A percentile compares a stretch with the other conserved stretches of the same genome.
phyloP scores from a whole-genome alignment of 2,329 filamentous ascomycete genomes.

The Tolypocladium tundrense region DNA sequence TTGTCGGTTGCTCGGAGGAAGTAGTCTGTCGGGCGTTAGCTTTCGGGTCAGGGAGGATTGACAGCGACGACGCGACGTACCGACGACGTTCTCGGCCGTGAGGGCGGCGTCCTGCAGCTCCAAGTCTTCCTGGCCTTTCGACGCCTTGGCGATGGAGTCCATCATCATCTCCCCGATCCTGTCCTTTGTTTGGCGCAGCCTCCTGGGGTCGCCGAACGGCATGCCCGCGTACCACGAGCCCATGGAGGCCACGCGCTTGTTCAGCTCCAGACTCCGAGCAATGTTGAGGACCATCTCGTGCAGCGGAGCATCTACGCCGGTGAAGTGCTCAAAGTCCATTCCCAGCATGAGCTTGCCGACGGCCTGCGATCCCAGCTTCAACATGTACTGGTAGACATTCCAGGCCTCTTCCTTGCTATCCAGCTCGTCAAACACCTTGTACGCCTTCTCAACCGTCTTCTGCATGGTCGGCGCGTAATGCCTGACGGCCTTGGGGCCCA shows the following conservation, averaged over 20 bases:
- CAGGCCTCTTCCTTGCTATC: slow-evolving; percentile 35
- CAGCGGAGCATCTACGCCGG: slow-evolving; percentile 30
- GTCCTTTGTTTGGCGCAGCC: slow-evolving; percentile 20
- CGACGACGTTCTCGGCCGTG: slow-evolving; percentile 29
- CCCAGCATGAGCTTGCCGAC: slow-evolving; percentile 28
- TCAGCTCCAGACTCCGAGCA: slow-evolving; percentile 40
- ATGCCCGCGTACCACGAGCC: slow-evolving; percentile 45
- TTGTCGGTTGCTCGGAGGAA: slow-evolving; percentile 40
- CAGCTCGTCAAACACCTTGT: slow-evolving; percentile 38
- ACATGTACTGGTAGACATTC: slow-evolving; percentile 40
- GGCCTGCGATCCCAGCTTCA: slow-evolving; percentile 36
- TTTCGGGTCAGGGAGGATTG: background rate
- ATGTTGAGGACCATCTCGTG: slow-evolving; percentile 42
- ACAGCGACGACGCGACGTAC: background rate
- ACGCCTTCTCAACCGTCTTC: slow-evolving; percentile 32
- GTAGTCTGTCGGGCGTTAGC: slow-evolving; percentile 31
- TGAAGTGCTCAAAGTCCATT: slow-evolving; percentile 35
- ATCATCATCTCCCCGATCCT: slow-evolving; percentile 18
- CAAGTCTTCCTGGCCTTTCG: slow-evolving; percentile 27
- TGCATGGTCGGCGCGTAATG: slow-evolving; percentile 54
- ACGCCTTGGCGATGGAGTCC: slow-evolving; percentile 26
- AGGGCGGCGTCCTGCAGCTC: slow-evolving; percentile 38
- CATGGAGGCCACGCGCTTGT: slow-evolving; percentile 46
- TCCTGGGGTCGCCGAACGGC: slow-evolving; percentile 46
- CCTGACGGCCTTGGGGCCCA: slow-evolving; percentile 48